phyloP scores from a whole-genome alignment of 1,284 basidiomycete genomes.

The Leccinum subspadiceum region DNA sequence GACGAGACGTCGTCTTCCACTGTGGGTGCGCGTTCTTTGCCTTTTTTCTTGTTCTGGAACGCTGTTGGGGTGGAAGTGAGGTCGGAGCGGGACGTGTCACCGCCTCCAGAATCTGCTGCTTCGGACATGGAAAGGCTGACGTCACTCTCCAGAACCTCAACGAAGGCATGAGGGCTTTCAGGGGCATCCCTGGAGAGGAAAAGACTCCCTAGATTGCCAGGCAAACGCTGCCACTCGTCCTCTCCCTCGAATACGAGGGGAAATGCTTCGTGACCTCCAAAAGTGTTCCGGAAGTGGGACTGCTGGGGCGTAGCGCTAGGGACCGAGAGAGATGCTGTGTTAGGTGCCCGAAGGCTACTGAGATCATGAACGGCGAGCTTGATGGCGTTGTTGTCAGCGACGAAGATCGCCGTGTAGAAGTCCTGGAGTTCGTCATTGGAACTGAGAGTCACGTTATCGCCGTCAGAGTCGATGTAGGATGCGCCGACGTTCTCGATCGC shows the following conservation, averaged over 20 bases:
- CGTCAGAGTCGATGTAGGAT: conserved; percentile 66
- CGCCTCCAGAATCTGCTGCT: conserved; percentile 11
- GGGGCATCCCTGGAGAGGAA: conserved; percentile 34
- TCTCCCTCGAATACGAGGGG: conserved; percentile 52
- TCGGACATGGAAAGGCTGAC: conserved; percentile 31
- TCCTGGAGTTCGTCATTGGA: conserved; percentile 62
- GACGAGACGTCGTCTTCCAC: conserved; percentile 50
- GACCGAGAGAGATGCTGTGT: conserved; percentile 28
- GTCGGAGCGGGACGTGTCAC: conserved; percentile 22
- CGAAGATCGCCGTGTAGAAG: conserved; percentile 24
- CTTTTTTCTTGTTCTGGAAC: conserved; percentile 43
- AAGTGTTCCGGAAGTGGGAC: conserved; percentile 52
- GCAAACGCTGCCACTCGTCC: conserved; percentile 63
- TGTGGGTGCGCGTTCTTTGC: conserved; percentile 45
- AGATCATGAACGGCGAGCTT: conserved; percentile 68
- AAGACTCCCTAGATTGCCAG: conserved; percentile 36
- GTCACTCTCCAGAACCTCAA: conserved; percentile 59
- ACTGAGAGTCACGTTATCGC: conserved; percentile 71
- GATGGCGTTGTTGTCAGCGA: conserved; percentile 31
- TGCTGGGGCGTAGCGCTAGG: conserved; percentile 40
- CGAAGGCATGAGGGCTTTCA: conserved; percentile 57
- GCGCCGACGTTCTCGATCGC: conserved; percentile 57
- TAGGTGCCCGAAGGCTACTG: conserved; percentile 36
- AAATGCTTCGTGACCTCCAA: conserved; percentile 41
- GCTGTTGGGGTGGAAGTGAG: conserved; percentile 16